These are phyloP conservation scores for Zymoseptoria passerinii DNA, from an alignment of 2,329 filamentous ascomycete species.

Conservation along the genomic window DNA sequence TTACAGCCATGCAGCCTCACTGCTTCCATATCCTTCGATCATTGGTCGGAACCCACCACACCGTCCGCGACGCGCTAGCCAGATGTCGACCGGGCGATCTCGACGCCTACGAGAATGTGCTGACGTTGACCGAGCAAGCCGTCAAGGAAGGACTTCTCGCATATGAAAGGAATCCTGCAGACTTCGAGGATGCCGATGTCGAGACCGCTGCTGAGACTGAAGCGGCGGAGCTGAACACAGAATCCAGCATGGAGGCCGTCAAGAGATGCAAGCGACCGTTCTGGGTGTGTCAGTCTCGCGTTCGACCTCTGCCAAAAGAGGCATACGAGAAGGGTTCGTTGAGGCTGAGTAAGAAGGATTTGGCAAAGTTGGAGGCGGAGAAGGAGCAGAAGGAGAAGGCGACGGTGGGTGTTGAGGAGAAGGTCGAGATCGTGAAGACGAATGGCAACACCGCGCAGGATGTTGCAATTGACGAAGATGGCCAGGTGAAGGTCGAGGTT, in stretches of 20 bases:
- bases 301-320: slow-evolving; percentile 79
- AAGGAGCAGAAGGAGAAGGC: slow-evolving; percentile 22
- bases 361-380: slow-evolving; percentile 22
- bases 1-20: slow-evolving; percentile 78
- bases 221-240: slow-evolving; percentile 20
- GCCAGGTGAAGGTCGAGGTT: slow-evolving; percentile 28
- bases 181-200: slow-evolving; percentile 25
- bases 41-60: slow-evolving; percentile 68
- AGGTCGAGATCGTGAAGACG: slow-evolving; percentile 17
- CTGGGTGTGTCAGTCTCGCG: slow-evolving; percentile 84
- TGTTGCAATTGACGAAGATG: slow-evolving; percentile 8
- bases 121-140: slow-evolving; percentile 64
- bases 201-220: slow-evolving; percentile 18
- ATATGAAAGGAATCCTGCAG: slow-evolving; percentile 43
- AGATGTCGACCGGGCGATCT: slow-evolving; percentile 62
- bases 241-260: slow-evolving; percentile 50
- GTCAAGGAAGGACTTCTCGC: slow-evolving; percentile 65
- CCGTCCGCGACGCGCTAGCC: slow-evolving; percentile 79
- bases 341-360: slow-evolving; percentile 28
- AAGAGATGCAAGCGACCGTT: slow-evolving; percentile 70
- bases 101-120: slow-evolving; percentile 64
- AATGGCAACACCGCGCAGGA: slow-evolving; percentile 8
- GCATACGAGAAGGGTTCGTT: slow-evolving; percentile 43
- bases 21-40: slow-evolving; percentile 85
- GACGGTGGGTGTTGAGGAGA: slow-evolving; percentile 23